Percentiles rank a stretch among this genome's conserved stretches.
These are phyloP conservation scores for Casuarina equisetifolia DNA, from an alignment of 306 rosid species.

Conservation along the genomic window DNA sequence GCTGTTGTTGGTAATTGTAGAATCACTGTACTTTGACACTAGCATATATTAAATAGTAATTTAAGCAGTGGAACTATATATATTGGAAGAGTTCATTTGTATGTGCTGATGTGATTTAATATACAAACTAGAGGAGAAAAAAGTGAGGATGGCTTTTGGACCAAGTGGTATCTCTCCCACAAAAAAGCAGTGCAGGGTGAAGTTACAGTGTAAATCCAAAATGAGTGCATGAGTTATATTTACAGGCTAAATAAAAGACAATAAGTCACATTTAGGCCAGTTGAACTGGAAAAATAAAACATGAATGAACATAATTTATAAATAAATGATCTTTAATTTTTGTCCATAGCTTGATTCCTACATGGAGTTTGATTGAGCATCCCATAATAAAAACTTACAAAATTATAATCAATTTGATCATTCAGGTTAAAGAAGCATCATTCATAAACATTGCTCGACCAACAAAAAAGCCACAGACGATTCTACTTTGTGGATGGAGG, in stretches of 20 bases:
- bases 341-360: constrained; percentile 32
- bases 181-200: neutral
- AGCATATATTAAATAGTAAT: neutral
- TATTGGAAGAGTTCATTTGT: neutral
- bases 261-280: constrained; percentile 2
- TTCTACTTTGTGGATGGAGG: constrained; percentile 56
- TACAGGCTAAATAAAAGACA: neutral
- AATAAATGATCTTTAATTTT: constrained; percentile 17
- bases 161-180: neutral
- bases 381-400: constrained; percentile 38
- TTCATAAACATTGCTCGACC: constrained; percentile 46
- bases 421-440: constrained; percentile 53
- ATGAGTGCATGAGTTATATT: neutral
- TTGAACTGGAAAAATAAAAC: constrained; percentile 1
- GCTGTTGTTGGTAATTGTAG: neutral
- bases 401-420: constrained; percentile 43
- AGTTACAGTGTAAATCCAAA: neutral
- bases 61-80: neutral
- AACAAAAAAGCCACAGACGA: constrained; percentile 50
- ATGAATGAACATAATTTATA: neutral
- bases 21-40: neutral
- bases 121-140: neutral
- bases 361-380: constrained; percentile 30
- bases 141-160: neutral
- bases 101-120: neutral